Evolutionary conservation across 2,329 filamentous ascomycete species (phyloP).

Genomic region (Trichoderma sp.): DNA sequence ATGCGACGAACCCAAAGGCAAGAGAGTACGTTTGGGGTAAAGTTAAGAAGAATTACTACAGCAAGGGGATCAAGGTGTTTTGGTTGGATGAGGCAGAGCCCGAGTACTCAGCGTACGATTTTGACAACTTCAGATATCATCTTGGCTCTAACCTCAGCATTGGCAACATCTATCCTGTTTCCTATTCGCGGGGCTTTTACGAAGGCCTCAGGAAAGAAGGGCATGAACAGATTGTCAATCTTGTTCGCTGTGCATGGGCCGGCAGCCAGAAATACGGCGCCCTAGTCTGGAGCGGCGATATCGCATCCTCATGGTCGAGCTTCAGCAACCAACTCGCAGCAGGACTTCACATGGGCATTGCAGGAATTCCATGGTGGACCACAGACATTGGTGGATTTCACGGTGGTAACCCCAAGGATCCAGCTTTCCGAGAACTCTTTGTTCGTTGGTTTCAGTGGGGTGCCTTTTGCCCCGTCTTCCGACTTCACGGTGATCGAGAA

Average conservation of each 20-base stretch:
- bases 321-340: neutral
- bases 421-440: neutral
- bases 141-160: neutral
- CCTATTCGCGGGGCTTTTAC: neutral
- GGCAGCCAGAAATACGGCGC: constrained; percentile 62
- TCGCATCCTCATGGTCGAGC: constrained; percentile 61
- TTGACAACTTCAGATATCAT: neutral
- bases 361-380: neutral
- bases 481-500: neutral
- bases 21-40: neutral
- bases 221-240: constrained; percentile 20
- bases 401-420: neutral
- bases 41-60: neutral
- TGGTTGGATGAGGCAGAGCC: neutral
- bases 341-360: neutral
- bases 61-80: neutral
- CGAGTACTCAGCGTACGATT: neutral
- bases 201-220: neutral
- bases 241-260: constrained; percentile 50
- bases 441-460: neutral
- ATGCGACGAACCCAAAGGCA: neutral
- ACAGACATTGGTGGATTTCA: neutral
- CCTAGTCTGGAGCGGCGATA: constrained; percentile 66
- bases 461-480: neutral
- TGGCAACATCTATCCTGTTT: neutral